Evolutionary conservation across 345 rosid genomes (phyloP), one percentile per base, ranked within the genome.

Genomic region (Acer saccharum): DNA sequence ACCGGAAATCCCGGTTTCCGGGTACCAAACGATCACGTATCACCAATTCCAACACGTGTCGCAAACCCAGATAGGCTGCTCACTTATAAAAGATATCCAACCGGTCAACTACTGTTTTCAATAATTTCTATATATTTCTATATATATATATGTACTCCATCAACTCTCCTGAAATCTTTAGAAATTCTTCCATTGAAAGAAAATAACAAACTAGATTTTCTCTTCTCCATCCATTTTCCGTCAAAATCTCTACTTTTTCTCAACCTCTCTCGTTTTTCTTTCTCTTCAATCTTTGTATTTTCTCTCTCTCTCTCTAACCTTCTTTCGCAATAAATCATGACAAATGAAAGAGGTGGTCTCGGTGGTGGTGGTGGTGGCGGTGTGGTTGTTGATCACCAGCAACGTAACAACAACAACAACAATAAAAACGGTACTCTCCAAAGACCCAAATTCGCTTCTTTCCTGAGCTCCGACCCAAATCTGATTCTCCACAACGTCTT

Each of bases 371-470:
- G 50, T 75, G 68, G 81, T 75, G 48, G 50, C 73, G 68, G 81
- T 23, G 63, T 81, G 81, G 54, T 72, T 65, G 44, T 58, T 27
- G 32, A 81, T 64, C 83, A 6, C 4, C 63, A 18, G 11, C 64
- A 60, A 1, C 27, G 4, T 20, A 18, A n/a, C 63, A n/a, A 18
- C 64, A 18, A 2, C 25, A 7, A 6, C 23, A 17, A 18, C 62
- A 17, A 17, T 21, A n/a, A 60, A 3, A 55, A n/a, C 61, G 62
- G 41, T 23, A 35, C 39, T 4, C 77, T 73, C 81, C 81, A 77
- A 73, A 74, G 94, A 44, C 89, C 88, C 14, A 89, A 87, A 55
- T 83, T 94, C 27, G 92, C 90, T 18, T 85, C 89, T 27, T 85
- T 90, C 74, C 85, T 93, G 77, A 92, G 92, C 17, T 86, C 86